Evolutionary conservation across 139 green algal genomes (phyloP).

Genomic region (Protoeuglena noctilucae): DNA sequence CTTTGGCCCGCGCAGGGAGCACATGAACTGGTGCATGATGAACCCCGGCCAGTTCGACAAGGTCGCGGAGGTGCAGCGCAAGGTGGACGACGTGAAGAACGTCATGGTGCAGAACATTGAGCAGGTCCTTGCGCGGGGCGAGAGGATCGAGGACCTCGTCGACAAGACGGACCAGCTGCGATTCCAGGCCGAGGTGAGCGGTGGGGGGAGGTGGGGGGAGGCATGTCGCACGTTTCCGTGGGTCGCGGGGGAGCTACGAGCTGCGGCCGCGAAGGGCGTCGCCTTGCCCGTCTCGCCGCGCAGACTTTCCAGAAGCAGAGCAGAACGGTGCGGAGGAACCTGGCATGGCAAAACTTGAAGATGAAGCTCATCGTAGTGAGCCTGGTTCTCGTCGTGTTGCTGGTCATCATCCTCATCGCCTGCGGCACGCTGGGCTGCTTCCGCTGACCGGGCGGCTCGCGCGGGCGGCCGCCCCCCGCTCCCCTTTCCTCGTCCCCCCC

Average conservation of each 20-base stretch:
- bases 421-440: not conserved
- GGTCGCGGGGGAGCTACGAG: no score
- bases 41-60: constrained; percentile 87
- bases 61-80: constrained; percentile 70
- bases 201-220: no score
- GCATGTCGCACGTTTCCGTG: no score
- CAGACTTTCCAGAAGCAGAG: constrained; percentile 83
- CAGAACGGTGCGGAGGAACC: constrained; percentile 54
- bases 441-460: not conserved
- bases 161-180: constrained; percentile 93
- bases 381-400: constrained; percentile 27
- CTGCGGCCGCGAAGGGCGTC: no score
- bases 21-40: constrained; percentile 82
- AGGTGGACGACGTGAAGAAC: constrained; percentile 89
- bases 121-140: constrained; percentile 78
- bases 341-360: constrained; percentile 95
- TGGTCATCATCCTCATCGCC: constrained; percentile 40
- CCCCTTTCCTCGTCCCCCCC: no score
- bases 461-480: no score
- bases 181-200: constrained; percentile 60
- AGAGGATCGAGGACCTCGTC: constrained; percentile 92
- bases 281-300: no score
- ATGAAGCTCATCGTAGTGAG: constrained; percentile 52
- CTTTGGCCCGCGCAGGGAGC: no score
- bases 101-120: constrained; percentile 99